Evolutionary conservation across 2,329 filamentous ascomycete genomes (phyloP), one percentile per base, ranked within the genome.

Genomic region (Myriosclerotinia duriaeana): DNA sequence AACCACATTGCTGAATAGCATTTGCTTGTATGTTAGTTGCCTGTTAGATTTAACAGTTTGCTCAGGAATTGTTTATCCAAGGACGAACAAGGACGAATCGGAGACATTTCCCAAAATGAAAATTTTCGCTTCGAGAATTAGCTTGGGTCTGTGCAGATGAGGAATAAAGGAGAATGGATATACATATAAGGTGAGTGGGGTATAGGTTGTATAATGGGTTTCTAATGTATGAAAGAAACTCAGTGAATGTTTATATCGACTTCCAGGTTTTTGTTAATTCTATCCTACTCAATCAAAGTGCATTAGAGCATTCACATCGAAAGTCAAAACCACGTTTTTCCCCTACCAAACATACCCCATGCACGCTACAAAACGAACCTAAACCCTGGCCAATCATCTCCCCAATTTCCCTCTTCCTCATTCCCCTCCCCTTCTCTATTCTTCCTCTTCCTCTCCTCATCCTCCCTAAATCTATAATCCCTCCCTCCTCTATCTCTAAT

Each of bases 341-440:
- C 14, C 2, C 5, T 20, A 7, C 22, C 4, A 20, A 30, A 20
- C 11, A 20, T 15, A 15, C 15, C 2, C 9, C 22, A 30, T 26
- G 0, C 4, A 42, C 2, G 8, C 40, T 59, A 65, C 11, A 66
- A 22, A 48, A 17, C 30, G 38, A 61, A 62, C 30, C 64, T 66
- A 36, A 53, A 66, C 5, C 52, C 50, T 6, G 58, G 58, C 53
- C 61, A 52, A 50, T 66, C 64, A 63, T 66, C 64, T 1, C 64
- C 64, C 64, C 44, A 44, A 52, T 66, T 63, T 2, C 38, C 50
- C 2, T 40, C 34, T 6, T 64, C 61, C 5, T 36, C 60, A n/a
- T 22, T 9, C 11, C 36, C 22, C 44, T 20, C 14, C 15, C 52
- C 20, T 8, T 38, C 30, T 36, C 11, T n/a, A 56, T 64, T 56